phyloP scores from a whole-genome alignment of 1,139 yeast genomes.

The Suhomyces bribrorum region DNA sequence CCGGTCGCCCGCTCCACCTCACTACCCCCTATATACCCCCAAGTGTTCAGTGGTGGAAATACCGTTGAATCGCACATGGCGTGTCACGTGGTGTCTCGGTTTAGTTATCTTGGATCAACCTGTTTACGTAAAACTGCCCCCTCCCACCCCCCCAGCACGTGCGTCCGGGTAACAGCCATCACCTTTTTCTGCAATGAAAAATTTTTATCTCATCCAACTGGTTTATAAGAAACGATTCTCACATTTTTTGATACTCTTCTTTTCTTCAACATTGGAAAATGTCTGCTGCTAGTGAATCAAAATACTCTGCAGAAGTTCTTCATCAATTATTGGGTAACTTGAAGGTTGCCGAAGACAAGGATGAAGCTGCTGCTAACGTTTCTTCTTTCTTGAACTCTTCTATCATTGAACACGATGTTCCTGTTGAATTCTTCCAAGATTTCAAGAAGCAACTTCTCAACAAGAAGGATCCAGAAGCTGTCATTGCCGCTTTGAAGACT shows the following conservation, averaged over 20 bases:
- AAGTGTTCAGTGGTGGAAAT: no score
- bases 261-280: conserved; percentile 37
- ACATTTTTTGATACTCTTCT: conserved; percentile 9
- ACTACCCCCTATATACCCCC: no score
- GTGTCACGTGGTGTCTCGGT: no score
- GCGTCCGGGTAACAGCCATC: conserved; percentile 14
- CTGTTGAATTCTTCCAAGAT: conserved; percentile 80
- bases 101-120: no score
- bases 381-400: conserved; percentile 94
- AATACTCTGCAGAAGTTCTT: conserved; percentile 78
- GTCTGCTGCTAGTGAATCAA: conserved; percentile 67
- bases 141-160: conserved; percentile 5
- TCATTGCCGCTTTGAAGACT: conserved; percentile 82
- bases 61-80: no score
- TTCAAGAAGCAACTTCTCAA: conserved; percentile 73
- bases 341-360: conserved; percentile 89
- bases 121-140: no score
- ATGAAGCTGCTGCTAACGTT: conserved; percentile 85
- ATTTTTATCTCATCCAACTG: conserved; percentile 11
- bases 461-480: conserved; percentile 69
- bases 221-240: conserved; percentile 13
- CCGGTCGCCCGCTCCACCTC: no score
- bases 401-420: conserved; percentile 98
- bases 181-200: conserved; percentile 5
- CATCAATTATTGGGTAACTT: conserved; percentile 91